These are phyloP conservation scores for Naganishia onofrii DNA, from an alignment of 768 basidiomycete genomes.

Conservation along the genomic window DNA sequence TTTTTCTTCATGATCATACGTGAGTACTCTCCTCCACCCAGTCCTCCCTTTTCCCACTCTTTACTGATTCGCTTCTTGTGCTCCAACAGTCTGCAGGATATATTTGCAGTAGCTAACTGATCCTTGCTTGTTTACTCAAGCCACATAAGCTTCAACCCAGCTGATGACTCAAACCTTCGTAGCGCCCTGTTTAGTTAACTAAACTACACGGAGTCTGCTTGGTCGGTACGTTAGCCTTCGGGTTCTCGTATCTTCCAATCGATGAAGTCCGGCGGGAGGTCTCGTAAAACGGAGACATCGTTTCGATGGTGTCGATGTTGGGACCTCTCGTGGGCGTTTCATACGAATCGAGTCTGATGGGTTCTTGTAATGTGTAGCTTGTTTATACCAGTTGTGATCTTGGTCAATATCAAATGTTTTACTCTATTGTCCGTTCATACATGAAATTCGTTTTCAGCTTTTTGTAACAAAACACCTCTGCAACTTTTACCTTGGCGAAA, in stretches of 20 bases:
- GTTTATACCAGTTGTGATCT: not conserved
- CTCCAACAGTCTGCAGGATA: conserved; percentile 36
- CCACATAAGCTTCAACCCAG: conserved; percentile 36
- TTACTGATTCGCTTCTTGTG: conserved; percentile 15
- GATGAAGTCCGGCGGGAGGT: conserved; percentile 33
- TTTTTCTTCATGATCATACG: conserved; percentile 35
- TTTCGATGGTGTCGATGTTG: conserved; percentile 25
- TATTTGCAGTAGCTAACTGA: conserved; percentile 38
- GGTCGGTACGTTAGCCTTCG: conserved; percentile 9
- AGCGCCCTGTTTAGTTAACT: conserved; percentile 25
- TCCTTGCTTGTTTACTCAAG: conserved; percentile 37
- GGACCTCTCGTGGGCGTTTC: conserved; percentile 31
- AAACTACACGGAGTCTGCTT: conserved; percentile 30
- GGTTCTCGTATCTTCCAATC: conserved; percentile 18
- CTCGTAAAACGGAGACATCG: conserved; percentile 12
- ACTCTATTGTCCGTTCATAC: not conserved
- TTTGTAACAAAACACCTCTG: too few relatives aligned
- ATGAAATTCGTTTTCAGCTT: too few relatives aligned
- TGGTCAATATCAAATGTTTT: not conserved
- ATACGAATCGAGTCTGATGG: conserved; percentile 35
- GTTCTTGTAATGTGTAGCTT: conserved; percentile 3
- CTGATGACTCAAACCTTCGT: conserved; percentile 35
- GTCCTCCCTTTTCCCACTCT: not conserved
- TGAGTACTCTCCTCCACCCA: conserved; percentile 31
- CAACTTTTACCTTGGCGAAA: too few relatives aligned